Evolutionary conservation across 139 green algal genomes (phyloP).

Genomic region (Tetraselmis chui): DNA sequence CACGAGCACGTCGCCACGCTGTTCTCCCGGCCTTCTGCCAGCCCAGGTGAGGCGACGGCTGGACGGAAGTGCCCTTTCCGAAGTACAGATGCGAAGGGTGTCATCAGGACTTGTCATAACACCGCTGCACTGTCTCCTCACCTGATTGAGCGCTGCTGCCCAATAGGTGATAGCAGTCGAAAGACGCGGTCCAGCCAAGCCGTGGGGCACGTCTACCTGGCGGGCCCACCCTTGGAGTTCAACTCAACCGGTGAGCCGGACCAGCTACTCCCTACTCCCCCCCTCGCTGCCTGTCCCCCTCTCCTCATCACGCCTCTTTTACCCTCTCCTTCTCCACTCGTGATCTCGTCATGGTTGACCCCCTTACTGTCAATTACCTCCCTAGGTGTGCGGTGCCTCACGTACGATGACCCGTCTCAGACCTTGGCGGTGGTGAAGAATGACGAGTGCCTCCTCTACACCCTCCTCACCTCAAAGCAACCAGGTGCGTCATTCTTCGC

Average conservation of each 20-base stretch:
- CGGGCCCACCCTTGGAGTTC: not conserved
- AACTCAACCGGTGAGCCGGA: not conserved
- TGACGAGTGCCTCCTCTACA: not conserved
- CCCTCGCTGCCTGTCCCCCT: too few species aligned
- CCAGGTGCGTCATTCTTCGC: not conserved
- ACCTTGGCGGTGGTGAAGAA: slow-evolving; percentile 41
- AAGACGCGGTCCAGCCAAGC: not conserved
- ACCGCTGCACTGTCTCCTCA: too few species aligned
- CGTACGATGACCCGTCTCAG: slow-evolving; percentile 43
- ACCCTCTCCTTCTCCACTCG: too few species aligned
- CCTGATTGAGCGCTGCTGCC: too few species aligned
- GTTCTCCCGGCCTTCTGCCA: not conserved
- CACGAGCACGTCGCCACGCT: not conserved
- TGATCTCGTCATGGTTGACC: too few species aligned
- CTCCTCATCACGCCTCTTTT: too few species aligned
- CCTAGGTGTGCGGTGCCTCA: slow-evolving; percentile 39
- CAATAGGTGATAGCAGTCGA: not conserved
- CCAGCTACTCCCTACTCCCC: not conserved
- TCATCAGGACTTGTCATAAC: too few species aligned
- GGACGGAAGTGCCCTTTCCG: too few species aligned
- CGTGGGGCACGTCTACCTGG: not conserved
- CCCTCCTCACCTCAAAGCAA: not conserved
- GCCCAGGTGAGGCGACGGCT: too few species aligned
- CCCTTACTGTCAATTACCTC: too few species aligned
- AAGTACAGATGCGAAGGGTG: too few species aligned